Base-by-base conservation (phyloP, 2,329 filamentous ascomycete species). In the Westerdykella ornata region DNA sequence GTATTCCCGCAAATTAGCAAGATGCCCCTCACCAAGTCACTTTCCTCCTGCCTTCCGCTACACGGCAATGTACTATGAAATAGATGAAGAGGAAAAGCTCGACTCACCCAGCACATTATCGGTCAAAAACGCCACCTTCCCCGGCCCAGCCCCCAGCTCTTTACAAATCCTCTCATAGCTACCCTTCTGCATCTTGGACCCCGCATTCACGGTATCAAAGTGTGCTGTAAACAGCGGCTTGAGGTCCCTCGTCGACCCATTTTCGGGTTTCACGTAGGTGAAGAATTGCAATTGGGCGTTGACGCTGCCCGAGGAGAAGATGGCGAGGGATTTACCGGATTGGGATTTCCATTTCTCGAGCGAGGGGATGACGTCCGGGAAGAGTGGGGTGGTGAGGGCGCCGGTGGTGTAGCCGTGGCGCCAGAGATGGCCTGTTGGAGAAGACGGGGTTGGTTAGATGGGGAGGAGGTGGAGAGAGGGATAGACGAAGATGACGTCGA, bases 301-400 rank as follows among this genome's bases (percentile, higher is more conserved):
- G 5, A 90, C 82, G 16, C 84, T 88, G 22, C 86, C 86, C 11
- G 84, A 88, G 3, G 84, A 88, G 69, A 89, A 92, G 58, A 92
- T 89, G 54, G 84, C 78, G 49, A 89, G 57, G 8, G 54, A 73
- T 46, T 78, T 69, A 18, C 74, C 75, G 20, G 70, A 63, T n/a
- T 5, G 16, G 13, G 66, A 60, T 41, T 75, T 72, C 78, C 84
- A 88, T 33, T 68, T 53, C 39, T 70, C 65, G 47, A 88, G 70
- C 48, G 75, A 75, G 7, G 78, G 74, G n/a, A 77, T 70, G 14
- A 90, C 85, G 57, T 92, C 86, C 4, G 76, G 68, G 61, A 88
- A 92, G 44, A 92, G 72, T 8, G 84, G 82, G 18, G 85, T 85
- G 47, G 77, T 76, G 48, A 90, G 75, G 47, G 79, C 73, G 39